phyloP scores from a whole-genome alignment of 164 flowering plant species.

The grape (Vitis vinifera) region DNA sequence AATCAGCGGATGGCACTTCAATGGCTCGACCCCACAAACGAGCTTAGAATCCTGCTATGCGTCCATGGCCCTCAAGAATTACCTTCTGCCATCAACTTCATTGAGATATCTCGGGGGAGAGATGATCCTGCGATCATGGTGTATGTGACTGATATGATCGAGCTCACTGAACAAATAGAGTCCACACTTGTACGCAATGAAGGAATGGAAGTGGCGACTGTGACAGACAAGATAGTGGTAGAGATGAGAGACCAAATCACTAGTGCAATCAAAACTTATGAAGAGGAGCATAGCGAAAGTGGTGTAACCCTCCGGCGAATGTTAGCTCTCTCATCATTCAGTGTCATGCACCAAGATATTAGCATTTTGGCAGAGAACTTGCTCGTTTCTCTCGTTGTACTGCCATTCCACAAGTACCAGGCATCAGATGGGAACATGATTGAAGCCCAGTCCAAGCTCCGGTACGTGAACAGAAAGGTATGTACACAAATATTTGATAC shows the following conservation, averaged over 20 bases:
- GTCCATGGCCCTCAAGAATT: conserved; percentile 50
- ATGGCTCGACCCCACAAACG: conserved; percentile 45
- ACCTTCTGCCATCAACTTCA: conserved; percentile 50
- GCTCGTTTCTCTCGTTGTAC: conserved; percentile 43
- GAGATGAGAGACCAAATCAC: conserved; percentile 50
- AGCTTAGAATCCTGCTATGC: conserved; percentile 58
- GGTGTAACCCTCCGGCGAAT: conserved; percentile 45
- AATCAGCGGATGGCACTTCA: conserved; percentile 54
- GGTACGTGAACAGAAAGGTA: too few species aligned
- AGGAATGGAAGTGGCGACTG: conserved; percentile 35
- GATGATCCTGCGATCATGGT: conserved; percentile 39
- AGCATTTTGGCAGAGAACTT: conserved; percentile 54
- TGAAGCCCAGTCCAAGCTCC: too few species aligned
- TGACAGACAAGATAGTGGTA: conserved; percentile 40
- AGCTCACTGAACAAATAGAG: conserved; percentile 51
- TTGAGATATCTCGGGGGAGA: conserved; percentile 56
- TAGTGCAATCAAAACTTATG: conserved; percentile 25
- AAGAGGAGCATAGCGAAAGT: conserved; percentile 28
- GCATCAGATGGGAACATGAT: conserved; percentile 30
- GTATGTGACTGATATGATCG: conserved; percentile 61
- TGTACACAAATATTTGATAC: too few species aligned
- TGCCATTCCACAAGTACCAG: conserved; percentile 62
- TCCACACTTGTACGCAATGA: conserved; percentile 42
- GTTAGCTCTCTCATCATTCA: conserved; percentile 52
- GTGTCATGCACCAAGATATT: conserved; percentile 54